These are phyloP conservation scores for Boletus fagicola DNA, from an alignment of 768 basidiomycete species.

Conservation along the genomic window DNA sequence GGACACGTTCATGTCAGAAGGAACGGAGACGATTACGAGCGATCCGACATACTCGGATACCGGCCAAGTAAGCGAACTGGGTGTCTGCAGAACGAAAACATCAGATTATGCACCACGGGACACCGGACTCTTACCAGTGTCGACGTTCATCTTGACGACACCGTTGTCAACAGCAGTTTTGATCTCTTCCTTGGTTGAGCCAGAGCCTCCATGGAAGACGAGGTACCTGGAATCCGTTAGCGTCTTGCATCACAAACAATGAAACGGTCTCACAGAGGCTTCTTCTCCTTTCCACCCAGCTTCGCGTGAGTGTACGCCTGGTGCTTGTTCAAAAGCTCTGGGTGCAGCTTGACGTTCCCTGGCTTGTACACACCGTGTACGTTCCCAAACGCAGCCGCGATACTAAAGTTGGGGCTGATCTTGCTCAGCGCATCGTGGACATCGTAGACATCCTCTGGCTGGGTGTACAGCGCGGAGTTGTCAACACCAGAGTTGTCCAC, in stretches of 20 bases:
- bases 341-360: constrained; percentile 92
- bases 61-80: constrained; percentile 86
- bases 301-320: constrained; percentile 73
- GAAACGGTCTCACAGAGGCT: constrained; percentile 70
- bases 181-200: constrained; percentile 96
- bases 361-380: constrained; percentile 99
- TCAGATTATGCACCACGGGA: constrained; percentile 2
- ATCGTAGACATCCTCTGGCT: constrained; percentile 94
- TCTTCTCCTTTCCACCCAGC: constrained; percentile 56
- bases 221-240: constrained; percentile 62
- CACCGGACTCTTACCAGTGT: constrained; percentile 55
- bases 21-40: not conserved
- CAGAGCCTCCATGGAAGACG: constrained; percentile 99
- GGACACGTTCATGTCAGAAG: not conserved
- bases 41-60: constrained; percentile 61
- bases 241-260: not conserved
- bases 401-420: constrained; percentile 92
- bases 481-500: constrained; percentile 97
- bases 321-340: constrained; percentile 89
- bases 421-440: constrained; percentile 80
- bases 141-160: constrained; percentile 99
- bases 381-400: constrained; percentile 98
- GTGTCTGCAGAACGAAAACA: constrained; percentile 48
- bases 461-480: constrained; percentile 93
- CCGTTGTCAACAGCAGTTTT: constrained; percentile 85